phyloP scores from a whole-genome alignment of 2,329 filamentous ascomycete genomes.

The Esteya vermicola region DNA sequence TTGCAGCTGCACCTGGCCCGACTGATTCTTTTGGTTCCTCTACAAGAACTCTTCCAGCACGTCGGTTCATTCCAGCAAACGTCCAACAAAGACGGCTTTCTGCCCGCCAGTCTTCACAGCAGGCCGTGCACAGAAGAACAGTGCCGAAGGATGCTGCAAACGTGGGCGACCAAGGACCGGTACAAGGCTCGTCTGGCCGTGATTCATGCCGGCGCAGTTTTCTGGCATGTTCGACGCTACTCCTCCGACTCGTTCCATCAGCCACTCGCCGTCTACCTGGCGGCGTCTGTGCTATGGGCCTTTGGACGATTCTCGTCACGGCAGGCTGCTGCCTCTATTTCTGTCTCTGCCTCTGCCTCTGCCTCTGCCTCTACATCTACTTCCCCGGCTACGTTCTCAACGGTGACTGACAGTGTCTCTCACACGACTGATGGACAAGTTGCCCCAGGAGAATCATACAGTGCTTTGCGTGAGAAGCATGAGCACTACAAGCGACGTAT shows the following conservation, averaged over 20 bases:
- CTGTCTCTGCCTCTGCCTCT: too few species aligned
- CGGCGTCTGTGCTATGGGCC: constrained; percentile 31
- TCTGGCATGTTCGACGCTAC: constrained; percentile 37
- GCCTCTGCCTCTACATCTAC: too few species aligned
- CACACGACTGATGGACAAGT: too few species aligned
- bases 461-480: neutral
- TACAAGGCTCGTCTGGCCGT: constrained; percentile 42
- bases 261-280: constrained; percentile 27
- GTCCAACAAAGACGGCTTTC: too few species aligned
- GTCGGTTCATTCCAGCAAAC: neutral
- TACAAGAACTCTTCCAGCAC: constrained; percentile 13
- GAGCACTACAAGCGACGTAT: neutral
- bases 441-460: too few species aligned
- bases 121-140: constrained; percentile 1
- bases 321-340: neutral
- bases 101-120: neutral
- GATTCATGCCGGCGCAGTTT: constrained; percentile 35
- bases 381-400: too few species aligned
- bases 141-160: constrained; percentile 19
- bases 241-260: constrained; percentile 32
- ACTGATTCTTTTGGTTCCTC: constrained; percentile 24
- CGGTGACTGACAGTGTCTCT: too few species aligned
- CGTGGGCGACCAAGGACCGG: constrained; percentile 35
- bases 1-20: constrained; percentile 26
- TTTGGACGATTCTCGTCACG: constrained; percentile 10